Percentiles rank a stretch among this genome's conserved stretches.
phyloP scores from a whole-genome alignment of 331 rosid species.

The Cucumis variabilis region DNA sequence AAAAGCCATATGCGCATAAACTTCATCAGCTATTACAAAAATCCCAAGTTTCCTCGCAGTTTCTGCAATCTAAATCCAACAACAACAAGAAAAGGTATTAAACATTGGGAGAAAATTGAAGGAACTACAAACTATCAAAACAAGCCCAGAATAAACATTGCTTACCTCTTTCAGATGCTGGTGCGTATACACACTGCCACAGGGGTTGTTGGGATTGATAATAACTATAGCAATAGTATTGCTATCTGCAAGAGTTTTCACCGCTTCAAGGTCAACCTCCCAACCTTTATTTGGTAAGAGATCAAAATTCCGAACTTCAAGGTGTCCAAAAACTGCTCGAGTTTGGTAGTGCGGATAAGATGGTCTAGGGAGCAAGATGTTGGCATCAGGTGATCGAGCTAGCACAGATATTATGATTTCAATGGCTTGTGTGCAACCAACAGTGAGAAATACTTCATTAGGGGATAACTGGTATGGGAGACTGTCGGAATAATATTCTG shows the following conservation, averaged over 20 bases:
- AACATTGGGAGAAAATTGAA: not conserved
- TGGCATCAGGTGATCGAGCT: conserved; percentile 61
- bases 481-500: conserved; percentile 56
- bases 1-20: conserved; percentile 59
- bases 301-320: conserved; percentile 64
- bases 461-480: conserved; percentile 61
- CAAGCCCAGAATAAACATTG: not conserved
- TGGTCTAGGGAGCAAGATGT: conserved; percentile 78
- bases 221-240: conserved; percentile 70
- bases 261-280: conserved; percentile 69
- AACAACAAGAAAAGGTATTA: not conserved
- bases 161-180: conserved; percentile 62
- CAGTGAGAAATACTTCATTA: conserved; percentile 61
- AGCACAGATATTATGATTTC: conserved; percentile 53
- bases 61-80: conserved; percentile 59
- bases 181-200: conserved; percentile 66
- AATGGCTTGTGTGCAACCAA: conserved; percentile 76
- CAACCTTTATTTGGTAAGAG: conserved; percentile 62
- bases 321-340: conserved; percentile 45
- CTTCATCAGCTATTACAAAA: conserved; percentile 73
- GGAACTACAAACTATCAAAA: not conserved
- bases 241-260: conserved; percentile 61
- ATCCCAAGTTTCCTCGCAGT: conserved; percentile 74
- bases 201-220: conserved; percentile 73
- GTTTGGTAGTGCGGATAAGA: conserved; percentile 64